Evolutionary conservation across 345 rosid species (phyloP), one percentile per base, ranked within the genome.

Genomic region (Linum trigynum): DNA sequence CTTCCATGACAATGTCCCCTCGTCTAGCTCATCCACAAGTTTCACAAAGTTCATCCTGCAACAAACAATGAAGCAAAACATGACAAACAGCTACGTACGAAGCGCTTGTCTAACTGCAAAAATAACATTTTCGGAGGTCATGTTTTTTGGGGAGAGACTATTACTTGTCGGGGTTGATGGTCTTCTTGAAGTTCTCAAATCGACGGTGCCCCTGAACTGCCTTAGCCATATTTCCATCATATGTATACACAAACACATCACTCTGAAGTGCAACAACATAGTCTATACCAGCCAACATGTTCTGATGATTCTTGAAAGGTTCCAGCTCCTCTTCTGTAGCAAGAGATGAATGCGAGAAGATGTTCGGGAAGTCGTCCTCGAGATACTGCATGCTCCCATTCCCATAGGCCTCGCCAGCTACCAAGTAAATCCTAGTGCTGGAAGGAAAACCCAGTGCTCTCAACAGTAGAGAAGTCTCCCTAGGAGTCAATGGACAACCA

Each of bases 161-260:
- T 80, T 83, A 88, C 98, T 72, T 90, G 85, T 92, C 97, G 35
- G 97, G 98, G 75, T 63, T 84, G 71, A 92, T 85, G 6, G 97
- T 92, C 75, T 85, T 92, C 83, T 79, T 86, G 78, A 92, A 92
- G 75, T 84, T 72, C 78, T 86, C 94, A 59, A 85, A 90, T 60
- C 94, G 78, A 76, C 98, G 74, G 69, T 92, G 98, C 71, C 97
- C 97, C 78, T 92, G 90, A 64, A 90, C 91, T 14, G 98, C 97
- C 85, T 92, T 92, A 23, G 98, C 98, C 98, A 92, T 90, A 75
- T 92, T 92, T 67, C 98, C 97, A 36, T 92, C 90, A 41, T 90
- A 92, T 0, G 98, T 92, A 68, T 87, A 88, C 62, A 90, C 80
- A 81, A 94, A 88, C 12, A 81, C 92, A 41, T 83, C 95, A 69